Evolutionary conservation across 2,329 filamentous ascomycete species (phyloP).

Genomic region (Paraphoma chrysanthemicola): DNA sequence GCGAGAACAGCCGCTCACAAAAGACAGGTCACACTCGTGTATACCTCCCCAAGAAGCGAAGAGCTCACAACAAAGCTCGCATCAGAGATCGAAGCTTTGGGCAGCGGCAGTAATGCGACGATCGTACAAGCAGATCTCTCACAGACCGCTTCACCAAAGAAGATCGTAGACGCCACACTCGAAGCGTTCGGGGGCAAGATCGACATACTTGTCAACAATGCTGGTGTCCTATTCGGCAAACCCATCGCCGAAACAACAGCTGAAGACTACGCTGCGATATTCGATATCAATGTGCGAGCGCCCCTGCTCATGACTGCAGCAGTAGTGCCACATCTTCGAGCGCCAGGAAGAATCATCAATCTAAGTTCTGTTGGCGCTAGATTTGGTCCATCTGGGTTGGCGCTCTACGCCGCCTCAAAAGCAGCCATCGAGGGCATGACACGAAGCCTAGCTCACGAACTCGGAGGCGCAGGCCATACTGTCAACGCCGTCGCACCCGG

Average conservation of each 20-base stretch:
- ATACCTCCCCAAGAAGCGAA: conserved; percentile 50
- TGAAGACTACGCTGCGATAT: conserved; percentile 62
- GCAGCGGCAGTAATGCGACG: conserved; percentile 46
- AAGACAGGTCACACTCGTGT: conserved; percentile 51
- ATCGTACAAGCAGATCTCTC: conserved; percentile 51
- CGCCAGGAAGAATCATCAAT: conserved; percentile 63
- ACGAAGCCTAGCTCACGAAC: conserved; percentile 64
- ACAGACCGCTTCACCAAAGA: conserved; percentile 39
- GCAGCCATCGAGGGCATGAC: conserved; percentile 68
- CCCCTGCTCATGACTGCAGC: conserved; percentile 62
- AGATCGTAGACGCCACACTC: conserved; percentile 47
- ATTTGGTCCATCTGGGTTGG: conserved; percentile 53
- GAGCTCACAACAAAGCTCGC: conserved; percentile 42
- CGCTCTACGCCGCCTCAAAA: conserved; percentile 65
- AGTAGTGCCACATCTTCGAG: conserved; percentile 58
- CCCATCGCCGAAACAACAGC: conserved; percentile 45
- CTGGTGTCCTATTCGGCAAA: conserved; percentile 38
- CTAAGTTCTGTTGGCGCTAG: conserved; percentile 63
- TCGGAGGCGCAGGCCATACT: conserved; percentile 64
- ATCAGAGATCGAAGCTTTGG: conserved; percentile 41
- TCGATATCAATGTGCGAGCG: conserved; percentile 64
- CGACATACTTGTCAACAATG: conserved; percentile 56
- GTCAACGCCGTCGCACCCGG: conserved; percentile 68
- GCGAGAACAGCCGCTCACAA: background rate
- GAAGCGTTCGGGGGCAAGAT: conserved; percentile 49